These are phyloP conservation scores for Schizochytrium sp. DNA, from an alignment of 108 stramenopile genomes.

Conservation along the genomic window DNA sequence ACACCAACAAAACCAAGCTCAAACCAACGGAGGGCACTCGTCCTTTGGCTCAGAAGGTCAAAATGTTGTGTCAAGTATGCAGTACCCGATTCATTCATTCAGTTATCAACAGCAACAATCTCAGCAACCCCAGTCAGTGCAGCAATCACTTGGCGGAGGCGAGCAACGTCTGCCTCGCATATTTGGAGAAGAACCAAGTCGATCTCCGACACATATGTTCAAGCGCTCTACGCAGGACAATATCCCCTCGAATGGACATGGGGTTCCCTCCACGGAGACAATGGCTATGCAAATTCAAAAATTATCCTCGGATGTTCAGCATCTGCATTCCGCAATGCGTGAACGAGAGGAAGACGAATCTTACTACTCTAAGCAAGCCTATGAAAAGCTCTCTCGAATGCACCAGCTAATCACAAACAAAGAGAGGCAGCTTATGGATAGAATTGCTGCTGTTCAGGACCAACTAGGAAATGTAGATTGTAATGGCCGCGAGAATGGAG, in stretches of 20 bases:
- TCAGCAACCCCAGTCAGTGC: too few relatives aligned
- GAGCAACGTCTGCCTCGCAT: too few relatives aligned
- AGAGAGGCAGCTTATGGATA: constrained; percentile 18
- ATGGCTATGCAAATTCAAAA: constrained; percentile 48
- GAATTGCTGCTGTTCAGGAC: constrained; percentile 14
- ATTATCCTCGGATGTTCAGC: background rate
- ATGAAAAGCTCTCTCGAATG: constrained; percentile 24
- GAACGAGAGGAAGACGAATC: constrained; percentile 24
- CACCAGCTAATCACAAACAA: constrained; percentile 50
- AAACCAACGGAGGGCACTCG: too few relatives aligned
- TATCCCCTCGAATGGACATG: background rate
- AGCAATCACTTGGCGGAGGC: too few relatives aligned
- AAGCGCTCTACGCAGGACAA: background rate
- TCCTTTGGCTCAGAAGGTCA: too few relatives aligned
- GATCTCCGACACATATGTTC: background rate
- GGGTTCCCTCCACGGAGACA: constrained; percentile 15
- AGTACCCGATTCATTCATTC: too few relatives aligned
- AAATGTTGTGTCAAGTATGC: too few relatives aligned
- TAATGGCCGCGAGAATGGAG: background rate
- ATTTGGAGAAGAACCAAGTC: too few relatives aligned
- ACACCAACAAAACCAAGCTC: too few relatives aligned
- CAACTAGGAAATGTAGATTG: background rate
- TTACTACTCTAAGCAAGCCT: constrained; percentile 46
- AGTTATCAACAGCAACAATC: too few relatives aligned
- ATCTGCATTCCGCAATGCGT: background rate